Evolutionary conservation across 75 land plant genomes (phyloP).

Genomic region (Pseudotsuga menziesii): DNA sequence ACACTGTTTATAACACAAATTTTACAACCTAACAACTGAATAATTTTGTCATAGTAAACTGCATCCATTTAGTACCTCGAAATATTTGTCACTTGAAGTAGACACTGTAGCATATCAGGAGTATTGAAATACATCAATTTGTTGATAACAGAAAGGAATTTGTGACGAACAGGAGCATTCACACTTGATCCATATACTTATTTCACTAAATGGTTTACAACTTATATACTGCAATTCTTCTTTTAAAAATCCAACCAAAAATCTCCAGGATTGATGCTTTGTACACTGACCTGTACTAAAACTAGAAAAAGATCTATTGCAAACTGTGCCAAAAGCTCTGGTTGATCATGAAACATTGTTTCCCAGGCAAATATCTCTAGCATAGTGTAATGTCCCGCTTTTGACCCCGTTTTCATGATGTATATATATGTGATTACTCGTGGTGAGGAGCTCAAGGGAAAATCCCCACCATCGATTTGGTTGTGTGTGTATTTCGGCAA

Average conservation of each 20-base stretch:
- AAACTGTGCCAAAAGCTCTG: conserved; percentile 48
- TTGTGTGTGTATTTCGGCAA: no score
- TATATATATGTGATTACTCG: no score
- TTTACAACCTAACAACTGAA: neutral
- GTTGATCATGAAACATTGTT: conserved; percentile 33
- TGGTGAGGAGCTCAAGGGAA: no score
- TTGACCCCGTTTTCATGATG: no score
- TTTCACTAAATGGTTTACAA: neutral
- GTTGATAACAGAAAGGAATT: conserved; percentile 6
- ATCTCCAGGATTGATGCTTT: neutral
- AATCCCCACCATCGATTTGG: no score
- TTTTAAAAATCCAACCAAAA: neutral
- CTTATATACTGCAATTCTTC: neutral
- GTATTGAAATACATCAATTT: conserved; percentile 5
- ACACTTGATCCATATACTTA: conserved; percentile 10
- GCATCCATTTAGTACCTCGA: conserved; percentile 3
- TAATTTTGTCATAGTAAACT: neutral
- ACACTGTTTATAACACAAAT: neutral
- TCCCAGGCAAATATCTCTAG: conserved; percentile 20
- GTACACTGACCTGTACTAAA: conserved; percentile 37
- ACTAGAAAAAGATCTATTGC: conserved; percentile 56
- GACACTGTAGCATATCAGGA: neutral
- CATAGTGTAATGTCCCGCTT: no score
- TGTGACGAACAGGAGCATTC: conserved; percentile 4
- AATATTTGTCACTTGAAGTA: conserved; percentile 2